These are phyloP conservation scores for Trichoderma cornu-damae DNA, from an alignment of 2,329 filamentous ascomycete genomes.

Conservation along the genomic window DNA sequence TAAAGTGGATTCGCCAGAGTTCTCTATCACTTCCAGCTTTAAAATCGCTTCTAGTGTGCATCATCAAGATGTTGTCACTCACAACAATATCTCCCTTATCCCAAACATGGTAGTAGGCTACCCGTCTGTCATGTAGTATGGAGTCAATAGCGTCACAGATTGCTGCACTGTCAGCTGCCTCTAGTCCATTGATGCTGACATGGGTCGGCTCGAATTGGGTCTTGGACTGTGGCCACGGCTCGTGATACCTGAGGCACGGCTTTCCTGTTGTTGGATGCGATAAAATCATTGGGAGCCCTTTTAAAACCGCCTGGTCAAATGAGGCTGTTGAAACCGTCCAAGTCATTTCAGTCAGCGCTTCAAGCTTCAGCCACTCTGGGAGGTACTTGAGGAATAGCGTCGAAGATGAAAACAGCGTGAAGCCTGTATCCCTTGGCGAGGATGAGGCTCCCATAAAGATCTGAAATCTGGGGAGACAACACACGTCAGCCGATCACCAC, in stretches of 20 bases:
- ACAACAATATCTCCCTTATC: conserved; percentile 51
- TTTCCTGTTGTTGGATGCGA: conserved; percentile 41
- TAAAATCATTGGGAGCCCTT: conserved; percentile 40
- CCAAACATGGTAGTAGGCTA: conserved; percentile 48
- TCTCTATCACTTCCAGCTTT: conserved; percentile 40
- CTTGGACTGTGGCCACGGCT: conserved; percentile 49
- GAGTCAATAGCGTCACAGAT: conserved; percentile 39
- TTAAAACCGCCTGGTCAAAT: conserved; percentile 42
- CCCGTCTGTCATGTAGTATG: conserved; percentile 45
- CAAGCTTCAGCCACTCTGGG: conserved; percentile 33
- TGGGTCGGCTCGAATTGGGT: conserved; percentile 46
- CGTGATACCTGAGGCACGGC: conserved; percentile 50
- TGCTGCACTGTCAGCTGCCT: conserved; percentile 29
- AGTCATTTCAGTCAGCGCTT: conserved; percentile 37
- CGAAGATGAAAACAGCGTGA: conserved; percentile 51
- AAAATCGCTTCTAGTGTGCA: conserved; percentile 48
- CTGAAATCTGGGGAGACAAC: conserved; percentile 39
- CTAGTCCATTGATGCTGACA: conserved; percentile 38
- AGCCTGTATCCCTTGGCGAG: conserved; percentile 47
- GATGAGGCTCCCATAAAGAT: conserved; percentile 45
- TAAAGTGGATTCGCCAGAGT: conserved; percentile 48
- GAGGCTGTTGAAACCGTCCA: conserved; percentile 47
- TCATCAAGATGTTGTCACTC: conserved; percentile 46
- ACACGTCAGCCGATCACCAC: neutral
- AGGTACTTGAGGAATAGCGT: conserved; percentile 46